Base-by-base conservation (phyloP, 495 filamentous ascomycete genomes). In the Haplographium delicatum region DNA sequence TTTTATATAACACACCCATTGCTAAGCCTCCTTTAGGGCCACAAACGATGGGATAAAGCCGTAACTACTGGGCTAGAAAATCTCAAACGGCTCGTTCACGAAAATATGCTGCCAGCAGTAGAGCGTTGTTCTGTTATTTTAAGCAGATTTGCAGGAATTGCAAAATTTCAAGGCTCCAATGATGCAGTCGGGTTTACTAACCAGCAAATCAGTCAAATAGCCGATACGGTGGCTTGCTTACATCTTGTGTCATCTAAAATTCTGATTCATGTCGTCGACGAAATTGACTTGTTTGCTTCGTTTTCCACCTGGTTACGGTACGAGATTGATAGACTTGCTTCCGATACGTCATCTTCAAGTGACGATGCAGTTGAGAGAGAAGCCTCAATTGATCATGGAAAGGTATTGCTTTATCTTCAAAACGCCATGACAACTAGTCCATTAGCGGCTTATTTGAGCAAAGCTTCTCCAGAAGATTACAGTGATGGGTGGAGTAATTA, bases 41-140 rank as follows among this genome's bases (percentile, higher is more conserved):
- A 95, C 59, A 96, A 95, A 66, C 78, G 93, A 47, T 98, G 93
- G 93, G 89, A 96, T 42, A 91, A 93, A 61, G 84, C 88, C 15
- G 82, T 93, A 16, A 73, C 78, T 2, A 75, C 72, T 26, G 89
- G 89, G 4, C 85, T 94, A 22, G 80, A 87, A 44, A 85, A 78
- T 46, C 78, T 98, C 8, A 80, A 88, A 18, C 74, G 80, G 40
- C 69, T 96, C 22, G 79, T 86, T 0, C 91, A 95, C 60, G 83
- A 96, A 60, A 88, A 88, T 62, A 80, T 96, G 31, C 72, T 96
- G 5, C 91, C 91, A 1, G 90, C 89, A 0, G 66, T 96, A 8
- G 89, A 96, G 53, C 76, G 93, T 40, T 84, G 88, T 50, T 77
- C 76, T 35, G 81, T 96, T n/a, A 79, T 95, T 18, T 76, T 91